phyloP scores from a whole-genome alignment of 306 rosid genomes.

The Phaseolus lunatus region DNA sequence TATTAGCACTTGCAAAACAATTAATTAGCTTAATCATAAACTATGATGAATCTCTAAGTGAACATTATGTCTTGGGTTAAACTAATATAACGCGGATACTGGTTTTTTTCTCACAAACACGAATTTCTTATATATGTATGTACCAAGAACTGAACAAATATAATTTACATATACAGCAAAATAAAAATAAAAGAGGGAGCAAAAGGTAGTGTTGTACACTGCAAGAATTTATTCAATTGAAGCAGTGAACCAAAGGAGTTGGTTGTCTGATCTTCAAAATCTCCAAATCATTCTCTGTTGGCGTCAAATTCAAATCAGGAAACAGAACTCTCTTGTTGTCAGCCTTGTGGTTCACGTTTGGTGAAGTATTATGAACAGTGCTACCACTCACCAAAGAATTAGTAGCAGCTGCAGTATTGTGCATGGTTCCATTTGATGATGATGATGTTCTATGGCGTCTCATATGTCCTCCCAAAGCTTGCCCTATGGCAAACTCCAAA shows the following conservation, averaged over 20 bases:
- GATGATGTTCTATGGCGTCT: slow-evolving; percentile 73
- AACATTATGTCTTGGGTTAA: not conserved
- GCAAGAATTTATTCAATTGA: slow-evolving; percentile 47
- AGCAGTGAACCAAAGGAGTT: slow-evolving; percentile 61
- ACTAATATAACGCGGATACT: not conserved
- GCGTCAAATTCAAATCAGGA: slow-evolving; percentile 90
- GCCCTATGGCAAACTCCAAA: slow-evolving; percentile 84
- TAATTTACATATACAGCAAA: slow-evolving; percentile 38
- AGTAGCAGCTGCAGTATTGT: not conserved
- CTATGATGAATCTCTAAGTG: not conserved
- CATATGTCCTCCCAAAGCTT: slow-evolving; percentile 98
- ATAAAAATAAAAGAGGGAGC: not conserved
- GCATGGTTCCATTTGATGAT: slow-evolving; percentile 11
- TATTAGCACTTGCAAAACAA: not conserved
- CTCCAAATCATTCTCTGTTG: slow-evolving; percentile 74
- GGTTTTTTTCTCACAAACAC: slow-evolving; percentile 3
- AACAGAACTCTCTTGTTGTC: slow-evolving; percentile 53
- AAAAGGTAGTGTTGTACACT: not conserved
- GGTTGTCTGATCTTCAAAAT: slow-evolving; percentile 65
- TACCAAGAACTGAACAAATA: slow-evolving; percentile 33
- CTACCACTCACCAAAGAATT: too few relatives aligned
- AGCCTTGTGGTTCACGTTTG: not conserved
- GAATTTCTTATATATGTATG: not conserved
- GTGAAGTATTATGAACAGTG: too few relatives aligned
- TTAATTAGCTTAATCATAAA: not conserved